These are phyloP conservation scores for Geotrichum phurueaensis DNA, from an alignment of 1,139 yeast genomes.

Conservation along the genomic window DNA sequence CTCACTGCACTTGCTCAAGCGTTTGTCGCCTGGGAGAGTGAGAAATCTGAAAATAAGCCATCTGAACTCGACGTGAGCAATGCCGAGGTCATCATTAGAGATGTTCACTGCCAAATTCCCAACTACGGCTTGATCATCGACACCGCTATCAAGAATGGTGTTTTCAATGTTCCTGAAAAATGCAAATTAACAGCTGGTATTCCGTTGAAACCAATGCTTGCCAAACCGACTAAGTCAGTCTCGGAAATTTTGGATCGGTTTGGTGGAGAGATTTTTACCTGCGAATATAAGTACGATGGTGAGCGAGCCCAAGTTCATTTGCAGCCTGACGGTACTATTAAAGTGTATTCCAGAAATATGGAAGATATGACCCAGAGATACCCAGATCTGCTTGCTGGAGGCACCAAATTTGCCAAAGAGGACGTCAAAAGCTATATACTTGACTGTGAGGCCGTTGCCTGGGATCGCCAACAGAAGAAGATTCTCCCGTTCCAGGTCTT, in stretches of 20 bases:
- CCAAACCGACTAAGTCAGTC: slow-evolving; percentile 92
- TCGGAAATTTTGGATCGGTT: slow-evolving; percentile 85
- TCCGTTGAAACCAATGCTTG: slow-evolving; percentile 96
- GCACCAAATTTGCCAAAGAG: slow-evolving; percentile 52
- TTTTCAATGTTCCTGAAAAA: slow-evolving; percentile 56
- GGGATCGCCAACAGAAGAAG: slow-evolving; percentile 70
- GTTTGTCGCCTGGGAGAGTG: slow-evolving; percentile 53
- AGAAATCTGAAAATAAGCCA: slow-evolving; percentile 26
- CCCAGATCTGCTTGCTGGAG: slow-evolving; percentile 76
- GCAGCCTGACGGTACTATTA: slow-evolving; percentile 56
- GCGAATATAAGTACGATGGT: slow-evolving; percentile 96
- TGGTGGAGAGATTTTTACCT: slow-evolving; percentile 78
- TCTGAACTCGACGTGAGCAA: slow-evolving; percentile 24
- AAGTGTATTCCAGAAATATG: slow-evolving; percentile 85
- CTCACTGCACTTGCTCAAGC: slow-evolving; percentile 81
- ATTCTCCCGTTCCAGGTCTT: slow-evolving; percentile 89
- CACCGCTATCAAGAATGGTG: slow-evolving; percentile 61
- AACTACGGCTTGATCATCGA: slow-evolving; percentile 75
- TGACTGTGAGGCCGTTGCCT: slow-evolving; percentile 98
- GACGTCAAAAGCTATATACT: slow-evolving; percentile 53
- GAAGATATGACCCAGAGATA: slow-evolving; percentile 96
- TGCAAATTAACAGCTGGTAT: slow-evolving; percentile 84
- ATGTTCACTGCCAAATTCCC: slow-evolving; percentile 87
- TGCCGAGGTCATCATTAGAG: slow-evolving; percentile 77
- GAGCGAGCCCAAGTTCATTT: slow-evolving; percentile 94